Evolutionary conservation across 768 basidiomycete species (phyloP), one percentile per base, ranked within the genome.

Genomic region (Pisolithus sp.): DNA sequence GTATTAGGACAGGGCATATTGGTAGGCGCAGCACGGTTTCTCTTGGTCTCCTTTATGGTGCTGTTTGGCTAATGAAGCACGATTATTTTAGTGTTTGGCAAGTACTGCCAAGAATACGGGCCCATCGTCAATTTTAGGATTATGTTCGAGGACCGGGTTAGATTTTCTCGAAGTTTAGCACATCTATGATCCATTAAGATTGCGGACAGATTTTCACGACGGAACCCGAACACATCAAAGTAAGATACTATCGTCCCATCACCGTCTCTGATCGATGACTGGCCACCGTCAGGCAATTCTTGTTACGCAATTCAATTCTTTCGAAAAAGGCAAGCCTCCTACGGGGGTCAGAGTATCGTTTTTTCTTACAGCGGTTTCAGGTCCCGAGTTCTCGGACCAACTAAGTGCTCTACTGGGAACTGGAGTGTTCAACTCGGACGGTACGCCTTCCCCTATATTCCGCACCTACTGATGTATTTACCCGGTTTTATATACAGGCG

Each of bases 361-460:
- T 52, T 60, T 45, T 60, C 65, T 50, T 68, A 59, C 45, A 53
- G 51, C 30, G 55, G 44, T 31, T 34, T 5, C 39, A 60, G 59
- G 62, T 7, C 51, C 57, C 26, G 26, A 8, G 26, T 55, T 34
- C 53, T 47, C n/a, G 18, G 57, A 57, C 18, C 42, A 23, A 12
- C 5, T 52, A n/a, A 34, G 59, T 7, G 67, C 70, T 5, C 62
- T 81, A 4, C 66, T 83, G 2, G 82, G 82, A 15, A 72, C 72
- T 6, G 83, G 83, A 0, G 80, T 84, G 1, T 83, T 84, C 65
- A 80, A 78, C 53, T 72, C 78, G 2, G 79, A 81, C 58, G 78
- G 81, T 75, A 57, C 26, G 46, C 48, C n/a, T 3, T 17, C 12
- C 10, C 18, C 15, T 12, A 17, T 17, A 26, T 28, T 39, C 48